Base-by-base conservation (phyloP, 805 yeast species). In the Tetrapisispora nanseiensis region DNA sequence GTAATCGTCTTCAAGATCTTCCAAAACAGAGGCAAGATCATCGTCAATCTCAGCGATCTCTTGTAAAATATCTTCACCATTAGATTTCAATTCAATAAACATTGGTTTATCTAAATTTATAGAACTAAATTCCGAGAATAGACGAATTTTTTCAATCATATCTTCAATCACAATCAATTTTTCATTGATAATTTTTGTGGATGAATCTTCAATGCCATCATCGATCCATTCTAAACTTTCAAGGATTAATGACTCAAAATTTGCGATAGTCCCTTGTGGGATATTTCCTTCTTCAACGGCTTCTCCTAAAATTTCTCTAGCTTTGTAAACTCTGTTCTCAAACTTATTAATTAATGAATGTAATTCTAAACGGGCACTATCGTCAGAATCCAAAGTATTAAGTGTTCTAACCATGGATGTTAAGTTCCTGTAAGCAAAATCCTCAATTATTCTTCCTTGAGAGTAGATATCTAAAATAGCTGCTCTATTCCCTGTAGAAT, bases 151-250 rank as follows among this genome's bases (percentile, higher is more conserved):
- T 16, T 48, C 49, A 32, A 56, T 57, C 19, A 61, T 46, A n/a
- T 18, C 27, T 23, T 32, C 20, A 12, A 39, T 8, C 15, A 26
- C 4, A 6, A 12, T 16, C 11, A 31, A 3, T 39, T 19, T 24
- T 18, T 31, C 21, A 20, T 20, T 23, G 2, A 39, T 24, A 12
- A 32, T 10, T 15, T 9, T 18, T 6, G 16, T 24, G 4, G 15
- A 35, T 1, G 83, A 73, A 19, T 64, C 34, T 42, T 74, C 83
- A 31, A 85, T 71, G 15, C 79, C 87, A 51, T 74, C 77, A 39
- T 86, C 95, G 29, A 86, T 65, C 95, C 95, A 86, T 45, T 81
- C 90, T 36, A 83, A 63, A 21, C 68, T 62, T 9, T 75, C 78
- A n/a, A 65, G 41, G 3, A 81, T 74, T 6, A 65, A 48, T 0